Conservation (phyloP, 805 yeast genomes). For the Saccharomycopsis babjevae region DNA sequence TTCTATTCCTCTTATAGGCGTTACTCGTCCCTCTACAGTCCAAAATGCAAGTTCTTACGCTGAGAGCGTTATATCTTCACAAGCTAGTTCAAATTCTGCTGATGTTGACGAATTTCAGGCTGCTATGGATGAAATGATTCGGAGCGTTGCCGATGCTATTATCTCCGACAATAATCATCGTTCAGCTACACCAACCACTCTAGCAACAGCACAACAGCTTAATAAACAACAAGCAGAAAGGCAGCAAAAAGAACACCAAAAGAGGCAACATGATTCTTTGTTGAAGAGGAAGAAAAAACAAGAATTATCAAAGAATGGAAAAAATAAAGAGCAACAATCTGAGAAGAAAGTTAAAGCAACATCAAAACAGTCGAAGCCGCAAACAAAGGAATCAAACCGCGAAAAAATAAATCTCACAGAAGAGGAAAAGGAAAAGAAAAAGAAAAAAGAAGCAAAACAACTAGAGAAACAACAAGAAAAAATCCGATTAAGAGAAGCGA, state of each 20-base stretch:
- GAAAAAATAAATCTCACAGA: not conserved
- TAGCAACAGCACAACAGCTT: not conserved
- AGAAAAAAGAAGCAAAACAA: not conserved
- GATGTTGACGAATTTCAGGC: slow-evolving; percentile 11
- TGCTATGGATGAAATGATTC: slow-evolving; percentile 17
- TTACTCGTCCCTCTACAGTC: not conserved
- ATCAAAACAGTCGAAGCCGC: not conserved
- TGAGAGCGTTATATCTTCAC: not conserved
- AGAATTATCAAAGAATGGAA: not conserved
- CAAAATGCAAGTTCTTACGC: not conserved
- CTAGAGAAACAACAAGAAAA: not conserved
- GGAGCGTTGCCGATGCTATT: slow-evolving; percentile 15
- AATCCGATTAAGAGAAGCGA: not conserved
- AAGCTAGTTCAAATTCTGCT: not conserved
- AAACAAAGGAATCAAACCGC: not conserved
- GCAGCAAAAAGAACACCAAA: not conserved
- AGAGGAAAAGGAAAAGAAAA: not conserved
- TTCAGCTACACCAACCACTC: not conserved
- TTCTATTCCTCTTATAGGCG: not conserved
- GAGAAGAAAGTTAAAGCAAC: not conserved
- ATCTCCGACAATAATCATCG: slow-evolving; percentile 5
- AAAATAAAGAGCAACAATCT: not conserved
- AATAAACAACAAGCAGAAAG: not conserved
- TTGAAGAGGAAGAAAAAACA: not conserved
- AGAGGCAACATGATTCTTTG: not conserved